Conservation (phyloP, 1,284 basidiomycete genomes). For the Ganoderma meredithae region DNA sequence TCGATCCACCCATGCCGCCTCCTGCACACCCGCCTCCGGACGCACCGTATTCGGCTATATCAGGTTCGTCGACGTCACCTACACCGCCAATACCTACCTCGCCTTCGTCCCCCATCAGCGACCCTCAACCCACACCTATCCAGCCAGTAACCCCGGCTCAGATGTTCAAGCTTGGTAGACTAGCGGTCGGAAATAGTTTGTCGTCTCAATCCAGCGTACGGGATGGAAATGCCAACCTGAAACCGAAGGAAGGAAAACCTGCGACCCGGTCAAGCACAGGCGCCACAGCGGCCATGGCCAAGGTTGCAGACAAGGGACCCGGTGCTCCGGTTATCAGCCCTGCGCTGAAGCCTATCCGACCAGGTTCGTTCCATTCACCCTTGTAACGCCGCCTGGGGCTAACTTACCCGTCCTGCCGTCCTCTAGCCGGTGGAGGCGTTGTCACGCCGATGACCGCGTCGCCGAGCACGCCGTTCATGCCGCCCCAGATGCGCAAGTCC, state of each 20-base stretch:
- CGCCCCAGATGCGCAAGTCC: conserved; percentile 71
- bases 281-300: conserved; percentile 25
- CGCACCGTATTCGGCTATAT: conserved; percentile 27
- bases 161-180: conserved; percentile 83
- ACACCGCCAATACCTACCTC: conserved; percentile 32
- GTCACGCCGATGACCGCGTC: conserved; percentile 33
- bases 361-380: conserved; percentile 52
- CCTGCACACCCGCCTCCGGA: conserved; percentile 61
- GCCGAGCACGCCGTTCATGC: conserved; percentile 37
- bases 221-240: conserved; percentile 20
- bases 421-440: conserved; percentile 36
- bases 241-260: conserved; percentile 37
- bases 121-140: conserved; percentile 43
- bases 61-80: conserved; percentile 21
- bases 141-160: conserved; percentile 87
- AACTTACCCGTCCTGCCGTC: background rate
- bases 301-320: conserved; percentile 32
- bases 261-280: conserved; percentile 40
- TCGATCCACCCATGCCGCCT: conserved; percentile 83
- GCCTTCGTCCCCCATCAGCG: conserved; percentile 33
- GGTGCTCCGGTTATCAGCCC: conserved; percentile 50
- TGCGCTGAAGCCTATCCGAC: conserved; percentile 71
- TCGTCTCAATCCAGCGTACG: conserved; percentile 38
- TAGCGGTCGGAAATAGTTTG: conserved; percentile 59
- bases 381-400: background rate